Base-by-base conservation (phyloP, 2,329 filamentous ascomycete genomes). In the Aureobasidium sp. region DNA sequence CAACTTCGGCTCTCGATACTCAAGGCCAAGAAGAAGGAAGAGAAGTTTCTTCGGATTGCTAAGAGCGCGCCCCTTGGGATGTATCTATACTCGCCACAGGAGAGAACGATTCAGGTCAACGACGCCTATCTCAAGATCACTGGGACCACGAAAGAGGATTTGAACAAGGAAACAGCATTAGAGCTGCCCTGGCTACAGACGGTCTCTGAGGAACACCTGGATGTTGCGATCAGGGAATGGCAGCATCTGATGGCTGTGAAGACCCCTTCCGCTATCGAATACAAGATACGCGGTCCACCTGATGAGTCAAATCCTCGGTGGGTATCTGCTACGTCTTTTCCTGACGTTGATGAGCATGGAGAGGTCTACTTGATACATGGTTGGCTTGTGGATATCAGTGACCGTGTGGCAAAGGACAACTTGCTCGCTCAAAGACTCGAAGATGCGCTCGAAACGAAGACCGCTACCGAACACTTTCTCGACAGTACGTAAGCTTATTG, bases 381-480 rank as follows among this genome's bases (percentile, higher is more conserved):
- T 1, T 76, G 75, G 5, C 72, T 78, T 29, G 77, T 74, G 1
- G 76, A 79, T 31, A 77, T 78, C 20, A 77, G 75, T 0, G 71
- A 76, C n/a, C 71, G 77, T 5, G 77, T 77, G 47, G 76, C 73
- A 70, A 76, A 75, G 0, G 72, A 79, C 34, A 72, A 71, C 0
- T 62, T 78, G 11, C 64, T 71, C 5, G 58, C 67, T 14, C 67
- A 70, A 57, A 65, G 68, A 42, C 66, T 73, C 2, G 67, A 74
- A 44, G 72, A 74, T 48, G 73, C 71, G 1, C 64, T 73, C 17
- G 73, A 74, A 64, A 69, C 68, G 15, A 75, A 74, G 56, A 60
- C 69, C 15, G 69, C 73, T 56, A 72, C 69, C 8, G 72, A 74
- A 62, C 71, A 71, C 37, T 75, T 74, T 55, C 73, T 74, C 37